Evolutionary conservation across 2,329 filamentous ascomycete genomes (phyloP), one percentile per base, ranked within the genome.

Genomic region (Ramichloridium luteum): DNA sequence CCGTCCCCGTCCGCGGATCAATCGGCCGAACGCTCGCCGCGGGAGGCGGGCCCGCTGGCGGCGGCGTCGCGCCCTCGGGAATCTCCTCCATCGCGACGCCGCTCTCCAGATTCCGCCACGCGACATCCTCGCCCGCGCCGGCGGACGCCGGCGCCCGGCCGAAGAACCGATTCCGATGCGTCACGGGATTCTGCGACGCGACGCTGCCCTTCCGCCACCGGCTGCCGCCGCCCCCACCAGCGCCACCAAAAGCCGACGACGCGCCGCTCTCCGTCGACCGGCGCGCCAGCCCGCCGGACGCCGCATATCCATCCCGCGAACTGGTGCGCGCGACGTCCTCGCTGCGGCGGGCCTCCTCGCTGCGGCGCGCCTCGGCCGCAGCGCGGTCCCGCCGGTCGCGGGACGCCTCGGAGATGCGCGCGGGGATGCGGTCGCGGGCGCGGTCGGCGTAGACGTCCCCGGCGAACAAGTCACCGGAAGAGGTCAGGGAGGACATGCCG

Each of bases 391-490:
- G 43, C 2, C 49, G 43, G 3, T 59, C 60, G 1, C 53, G 46
- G 5, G 53, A 53, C 5, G 48, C 50, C 20, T 53, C 43, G 6
- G 41, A 54, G 11, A 64, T 50, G 13, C 57, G 46, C n/a, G 54
- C 48, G 35, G 62, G 53, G 10, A 70, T 43, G 16, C 61, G 57
- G 35, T 57, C 42, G 31, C 54, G 50, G 14, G 58, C 50, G 10
- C 61, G 63, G 45, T 75, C 71, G 35, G 75, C 71, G 47, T 74
- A 77, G 1, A 80, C 69, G 45, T 82, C 77, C 27, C 71, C 73
- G 37, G 70, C 66, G 20, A n/a, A 23, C 27, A 74, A 58, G 40
- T 78, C 74, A 17, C 62, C 63, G 1, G 68, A 62, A 3, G 65
- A 65, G 25, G 77, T 61, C 27, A 69, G 65, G 18, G 61, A 65